Evolutionary conservation across 2,329 filamentous ascomycete genomes (phyloP).

Genomic region (Polychaeton citri): DNA sequence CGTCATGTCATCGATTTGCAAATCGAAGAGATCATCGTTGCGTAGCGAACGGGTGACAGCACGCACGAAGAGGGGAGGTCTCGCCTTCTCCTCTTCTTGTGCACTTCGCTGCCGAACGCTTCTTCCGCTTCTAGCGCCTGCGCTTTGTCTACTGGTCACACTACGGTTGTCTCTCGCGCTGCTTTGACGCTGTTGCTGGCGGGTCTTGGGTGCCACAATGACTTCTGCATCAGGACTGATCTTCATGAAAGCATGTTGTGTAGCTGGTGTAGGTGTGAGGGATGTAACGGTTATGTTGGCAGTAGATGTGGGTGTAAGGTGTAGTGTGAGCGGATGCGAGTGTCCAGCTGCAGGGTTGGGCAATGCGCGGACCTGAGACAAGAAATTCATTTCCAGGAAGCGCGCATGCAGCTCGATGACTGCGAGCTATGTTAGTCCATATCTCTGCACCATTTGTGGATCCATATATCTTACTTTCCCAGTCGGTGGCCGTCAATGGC

Average conservation of each 20-base stretch:
- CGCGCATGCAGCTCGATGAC: constrained; percentile 93
- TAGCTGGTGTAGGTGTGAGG: constrained; percentile 58
- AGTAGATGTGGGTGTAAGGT: constrained; percentile 88
- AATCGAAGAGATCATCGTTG: constrained; percentile 38
- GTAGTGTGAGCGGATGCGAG: constrained; percentile 73
- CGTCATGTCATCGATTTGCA: constrained; percentile 34
- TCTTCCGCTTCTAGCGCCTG: constrained; percentile 55
- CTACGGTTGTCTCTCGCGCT: constrained; percentile 63
- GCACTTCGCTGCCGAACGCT: constrained; percentile 41
- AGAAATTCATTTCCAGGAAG: constrained; percentile 85
- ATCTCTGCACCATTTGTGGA: too few relatives aligned
- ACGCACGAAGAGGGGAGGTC: constrained; percentile 60
- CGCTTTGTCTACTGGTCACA: constrained; percentile 65
- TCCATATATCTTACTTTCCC: constrained; percentile 67
- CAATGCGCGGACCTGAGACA: constrained; percentile 83
- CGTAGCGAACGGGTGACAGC: constrained; percentile 60
- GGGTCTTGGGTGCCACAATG: constrained; percentile 87
- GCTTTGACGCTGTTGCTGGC: constrained; percentile 46
- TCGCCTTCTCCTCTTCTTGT: constrained; percentile 51
- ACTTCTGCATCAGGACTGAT: constrained; percentile 91
- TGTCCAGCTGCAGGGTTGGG: constrained; percentile 58
- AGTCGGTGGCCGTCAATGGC: constrained; percentile 85
- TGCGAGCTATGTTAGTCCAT: constrained; percentile 15
- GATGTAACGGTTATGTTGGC: constrained; percentile 81
- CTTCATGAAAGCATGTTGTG: constrained; percentile 69